Evolutionary conservation across 495 filamentous ascomycete genomes (phyloP).

Genomic region (Hypoxylon fuscum): DNA sequence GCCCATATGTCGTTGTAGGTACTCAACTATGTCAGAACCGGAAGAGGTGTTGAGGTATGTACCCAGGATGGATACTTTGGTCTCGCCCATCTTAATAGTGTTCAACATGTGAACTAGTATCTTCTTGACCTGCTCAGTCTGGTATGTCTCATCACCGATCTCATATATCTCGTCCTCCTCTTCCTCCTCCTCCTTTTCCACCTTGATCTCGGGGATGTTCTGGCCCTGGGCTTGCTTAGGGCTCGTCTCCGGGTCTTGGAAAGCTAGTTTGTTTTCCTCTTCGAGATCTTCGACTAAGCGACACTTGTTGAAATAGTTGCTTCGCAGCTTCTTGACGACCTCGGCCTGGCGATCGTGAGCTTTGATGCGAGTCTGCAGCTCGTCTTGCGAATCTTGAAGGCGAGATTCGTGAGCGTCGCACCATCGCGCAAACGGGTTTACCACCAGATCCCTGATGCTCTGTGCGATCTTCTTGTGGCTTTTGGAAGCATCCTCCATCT

Average conservation of each 20-base stretch:
- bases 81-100: constrained; percentile 84
- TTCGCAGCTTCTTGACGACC: constrained; percentile 87
- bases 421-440: constrained; percentile 93
- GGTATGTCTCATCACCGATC: constrained; percentile 86
- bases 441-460: constrained; percentile 94
- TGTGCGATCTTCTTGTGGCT: constrained; percentile 94
- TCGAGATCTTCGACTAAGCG: constrained; percentile 94
- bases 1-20: constrained; percentile 87
- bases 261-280: constrained; percentile 97
- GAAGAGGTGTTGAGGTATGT: constrained; percentile 92
- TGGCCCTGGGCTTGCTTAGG: constrained; percentile 51
- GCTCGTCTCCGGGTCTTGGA: constrained; percentile 77
- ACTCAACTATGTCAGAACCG: constrained; percentile 93
- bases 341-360: constrained; percentile 92
- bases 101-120: constrained; percentile 87
- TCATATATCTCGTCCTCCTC: constrained; percentile 86
- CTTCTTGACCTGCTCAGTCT: constrained; percentile 87
- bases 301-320: constrained; percentile 98
- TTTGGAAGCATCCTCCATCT: constrained; percentile 91
- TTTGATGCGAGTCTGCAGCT: constrained; percentile 88
- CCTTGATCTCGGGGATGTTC: constrained; percentile 67
- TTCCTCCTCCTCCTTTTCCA: constrained; percentile 57
- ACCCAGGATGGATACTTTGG: constrained; percentile 93
- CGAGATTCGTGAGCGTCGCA: constrained; percentile 92
- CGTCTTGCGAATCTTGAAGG: constrained; percentile 92